Evolutionary conservation across 2,329 filamentous ascomycete species (phyloP), one percentile per base, ranked within the genome.

Genomic region (Triangularia verruculosa): DNA sequence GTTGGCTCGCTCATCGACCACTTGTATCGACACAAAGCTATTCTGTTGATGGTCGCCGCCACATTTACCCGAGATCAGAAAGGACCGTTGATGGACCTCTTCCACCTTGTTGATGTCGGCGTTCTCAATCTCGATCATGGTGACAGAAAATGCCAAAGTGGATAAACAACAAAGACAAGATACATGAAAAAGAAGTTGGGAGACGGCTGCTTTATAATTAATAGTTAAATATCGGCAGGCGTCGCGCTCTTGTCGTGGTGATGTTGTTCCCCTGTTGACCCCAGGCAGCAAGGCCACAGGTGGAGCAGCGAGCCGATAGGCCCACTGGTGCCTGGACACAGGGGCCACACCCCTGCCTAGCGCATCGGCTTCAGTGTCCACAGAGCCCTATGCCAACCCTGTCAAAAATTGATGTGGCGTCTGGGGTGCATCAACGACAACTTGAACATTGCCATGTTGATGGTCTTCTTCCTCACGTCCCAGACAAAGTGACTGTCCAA

Each of bases 391-490:
- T 39, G 34, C 4, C 7, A 3, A 13, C 32, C 32, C 32, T 34
- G 32, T 12, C 32, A 34, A 15, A 28, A 9, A 28, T 28, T 4
- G 27, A 28, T 28, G 9, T 28, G 15, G 34, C 15, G 13, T 17
- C 34, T 43, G 34, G 27, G 34, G 34, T 22, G 39, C 17, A 47
- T 11, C 39, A 20, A 47, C 39, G n/a, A 20, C 39, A 17, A 47
- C 30, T 32, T 12, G 43, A 24, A 8, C 43, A 51, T 4, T 20
- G 43, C n/a, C 27, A 4, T 28, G 27, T 28, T 28, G 4, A 9
- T 28, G 27, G 27, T 28, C 66, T 76, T 82, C 82, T 86, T 86
- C 85, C 73, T 86, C 80, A 73, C 79, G 66, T 62, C 80, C 75
- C 27, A 57, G 27, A 34, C 54, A 32, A 57, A 28, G 78, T 28